A percentile compares a stretch with the other conserved stretches of the same genome.
Conservation (phyloP, 2,329 filamentous ascomycete genomes). For the Neofusicoccum cordaticola region DNA sequence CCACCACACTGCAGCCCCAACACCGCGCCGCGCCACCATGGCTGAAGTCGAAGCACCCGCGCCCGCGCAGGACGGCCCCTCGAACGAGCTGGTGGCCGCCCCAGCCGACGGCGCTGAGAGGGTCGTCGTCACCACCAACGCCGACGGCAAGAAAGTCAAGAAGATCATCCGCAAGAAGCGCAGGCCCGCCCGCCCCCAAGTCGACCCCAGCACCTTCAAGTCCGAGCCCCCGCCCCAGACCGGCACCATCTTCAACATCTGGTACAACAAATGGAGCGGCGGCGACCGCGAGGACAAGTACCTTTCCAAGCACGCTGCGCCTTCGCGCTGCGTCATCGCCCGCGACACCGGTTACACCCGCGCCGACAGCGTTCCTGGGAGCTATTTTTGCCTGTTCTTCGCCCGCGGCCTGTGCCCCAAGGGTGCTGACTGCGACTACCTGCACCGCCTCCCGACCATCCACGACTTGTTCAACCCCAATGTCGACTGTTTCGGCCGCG, state of each 20-base stretch:
- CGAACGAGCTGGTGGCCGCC: neutral
- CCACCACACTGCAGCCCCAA: neutral
- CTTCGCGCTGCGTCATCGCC: slow-evolving; percentile 81
- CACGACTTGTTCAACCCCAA: slow-evolving; percentile 92
- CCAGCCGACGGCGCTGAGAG: slow-evolving; percentile 17
- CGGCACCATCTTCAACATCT: slow-evolving; percentile 72
- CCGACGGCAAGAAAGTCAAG: slow-evolving; percentile 66
- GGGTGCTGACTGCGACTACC: slow-evolving; percentile 88
- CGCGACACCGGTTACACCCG: slow-evolving; percentile 56
- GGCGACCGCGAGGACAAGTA: slow-evolving; percentile 93
- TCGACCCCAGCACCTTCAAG: slow-evolving; percentile 79
- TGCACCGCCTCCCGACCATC: slow-evolving; percentile 81
- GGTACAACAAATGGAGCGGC: slow-evolving; percentile 98
- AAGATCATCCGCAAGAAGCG: slow-evolving; percentile 91
- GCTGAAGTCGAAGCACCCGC: slow-evolving; percentile 1
- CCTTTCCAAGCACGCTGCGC: slow-evolving; percentile 75
- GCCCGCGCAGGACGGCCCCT: neutral
- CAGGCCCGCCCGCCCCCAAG: slow-evolving; percentile 83
- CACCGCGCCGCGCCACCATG: neutral
- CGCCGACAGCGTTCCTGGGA: slow-evolving; percentile 55
- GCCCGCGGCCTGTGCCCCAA: slow-evolving; percentile 78
- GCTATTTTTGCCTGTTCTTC: slow-evolving; percentile 91
- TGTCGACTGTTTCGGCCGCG: slow-evolving; percentile 89
- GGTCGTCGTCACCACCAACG: slow-evolving; percentile 30
- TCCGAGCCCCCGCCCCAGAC: slow-evolving; percentile 87